Conservation (phyloP, 2,329 filamentous ascomycete species). For the Blastomyces silverae region DNA sequence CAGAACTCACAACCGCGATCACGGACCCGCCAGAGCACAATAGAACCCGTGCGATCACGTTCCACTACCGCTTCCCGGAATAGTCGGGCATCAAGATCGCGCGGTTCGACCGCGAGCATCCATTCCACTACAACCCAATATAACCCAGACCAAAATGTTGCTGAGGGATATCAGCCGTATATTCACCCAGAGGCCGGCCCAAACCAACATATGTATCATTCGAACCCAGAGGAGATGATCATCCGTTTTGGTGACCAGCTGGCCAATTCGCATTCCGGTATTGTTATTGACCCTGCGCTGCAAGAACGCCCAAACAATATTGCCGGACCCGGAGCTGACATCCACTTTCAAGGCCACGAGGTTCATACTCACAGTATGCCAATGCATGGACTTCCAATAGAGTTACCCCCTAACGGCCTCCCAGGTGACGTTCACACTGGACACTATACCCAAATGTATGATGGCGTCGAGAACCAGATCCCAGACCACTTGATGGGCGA, state of each 20-base stretch:
- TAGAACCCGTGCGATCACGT: constrained; percentile 37
- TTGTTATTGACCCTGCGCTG: constrained; percentile 35
- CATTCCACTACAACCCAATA: constrained; percentile 44
- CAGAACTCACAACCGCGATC: constrained; percentile 36
- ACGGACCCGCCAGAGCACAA: constrained; percentile 38
- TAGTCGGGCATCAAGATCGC: constrained; percentile 39
- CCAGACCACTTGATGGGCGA: constrained; percentile 37
- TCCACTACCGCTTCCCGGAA: constrained; percentile 39
- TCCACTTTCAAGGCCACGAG: constrained; percentile 33
- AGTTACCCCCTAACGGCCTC: constrained; percentile 33
- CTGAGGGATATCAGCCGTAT: constrained; percentile 37
- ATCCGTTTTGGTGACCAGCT: constrained; percentile 42
- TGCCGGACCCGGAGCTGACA: constrained; percentile 33
- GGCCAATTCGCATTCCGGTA: constrained; percentile 33
- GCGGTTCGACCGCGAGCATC: constrained; percentile 44
- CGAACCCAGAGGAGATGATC: constrained; percentile 42
- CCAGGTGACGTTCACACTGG: constrained; percentile 28
- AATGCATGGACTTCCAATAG: constrained; percentile 33
- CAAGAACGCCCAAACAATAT: constrained; percentile 32
- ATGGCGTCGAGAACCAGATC: constrained; percentile 39
- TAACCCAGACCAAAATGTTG: constrained; percentile 35
- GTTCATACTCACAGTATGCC: constrained; percentile 33
- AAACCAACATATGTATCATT: constrained; percentile 34
- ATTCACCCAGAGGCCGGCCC: constrained; percentile 32
- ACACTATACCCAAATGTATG: constrained; percentile 39